phyloP scores from a whole-genome alignment of 305 asterid species.

The Solanum aculeatissimum region DNA sequence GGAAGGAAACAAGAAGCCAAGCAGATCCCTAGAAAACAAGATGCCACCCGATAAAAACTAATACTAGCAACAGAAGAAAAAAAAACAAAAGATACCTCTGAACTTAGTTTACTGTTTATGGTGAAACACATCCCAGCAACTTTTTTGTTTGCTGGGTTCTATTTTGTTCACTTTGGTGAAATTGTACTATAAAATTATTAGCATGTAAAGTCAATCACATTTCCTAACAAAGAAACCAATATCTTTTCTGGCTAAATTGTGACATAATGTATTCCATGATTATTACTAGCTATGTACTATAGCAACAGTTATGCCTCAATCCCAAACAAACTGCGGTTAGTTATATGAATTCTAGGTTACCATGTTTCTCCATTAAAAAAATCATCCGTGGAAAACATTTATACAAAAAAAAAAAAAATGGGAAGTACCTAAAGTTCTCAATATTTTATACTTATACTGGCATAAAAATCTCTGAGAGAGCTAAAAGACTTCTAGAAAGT shows the following conservation, averaged over 20 bases:
- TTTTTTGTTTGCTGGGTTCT: neutral
- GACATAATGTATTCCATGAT: neutral
- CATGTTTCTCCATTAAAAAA: neutral
- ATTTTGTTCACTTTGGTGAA: neutral
- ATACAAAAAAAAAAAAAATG: neutral
- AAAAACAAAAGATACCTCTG: neutral
- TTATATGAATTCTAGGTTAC: neutral
- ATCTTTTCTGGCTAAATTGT: neutral
- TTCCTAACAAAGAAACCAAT: neutral
- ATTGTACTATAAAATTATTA: neutral
- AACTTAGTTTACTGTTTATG: neutral
- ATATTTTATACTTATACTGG: neutral
- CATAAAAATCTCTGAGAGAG: neutral
- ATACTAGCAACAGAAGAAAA: neutral
- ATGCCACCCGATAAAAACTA: neutral
- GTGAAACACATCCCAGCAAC: neutral
- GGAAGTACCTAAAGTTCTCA: neutral
- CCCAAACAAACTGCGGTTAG: neutral
- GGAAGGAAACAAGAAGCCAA: conserved; percentile 23
- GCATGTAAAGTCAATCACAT: neutral
- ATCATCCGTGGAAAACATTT: neutral
- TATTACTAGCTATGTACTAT: neutral
- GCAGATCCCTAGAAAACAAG: neutral
- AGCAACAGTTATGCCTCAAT: neutral
- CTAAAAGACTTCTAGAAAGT: neutral